phyloP scores from a whole-genome alignment of 2,329 filamentous ascomycete genomes.

The Tolypocladium sp. region DNA sequence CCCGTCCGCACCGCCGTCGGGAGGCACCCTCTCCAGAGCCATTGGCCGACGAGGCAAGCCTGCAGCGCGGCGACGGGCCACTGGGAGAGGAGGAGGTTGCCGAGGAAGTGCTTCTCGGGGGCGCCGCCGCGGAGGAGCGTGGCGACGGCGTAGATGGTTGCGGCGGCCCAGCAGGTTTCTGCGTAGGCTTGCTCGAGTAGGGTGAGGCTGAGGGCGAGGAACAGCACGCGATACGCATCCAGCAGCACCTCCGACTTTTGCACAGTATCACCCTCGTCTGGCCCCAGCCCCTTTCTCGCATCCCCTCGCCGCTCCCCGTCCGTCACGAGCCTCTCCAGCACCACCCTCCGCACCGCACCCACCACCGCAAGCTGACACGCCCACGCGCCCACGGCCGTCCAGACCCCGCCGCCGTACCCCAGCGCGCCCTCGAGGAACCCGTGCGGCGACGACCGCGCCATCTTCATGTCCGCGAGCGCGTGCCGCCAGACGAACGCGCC shows the following conservation, averaged over 20 bases:
- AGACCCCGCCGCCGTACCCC: background rate
- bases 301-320: background rate
- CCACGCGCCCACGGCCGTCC: slow-evolving; percentile 6
- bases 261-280: too few relatives aligned
- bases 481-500: slow-evolving; percentile 18
- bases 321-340: background rate
- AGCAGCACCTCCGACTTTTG: background rate
- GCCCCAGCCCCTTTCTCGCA: background rate
- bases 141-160: slow-evolving; percentile 16
- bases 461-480: slow-evolving; percentile 24
- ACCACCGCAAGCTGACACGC: background rate
- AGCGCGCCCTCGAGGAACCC: slow-evolving; percentile 21
- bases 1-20: background rate
- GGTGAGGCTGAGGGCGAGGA: slow-evolving; percentile 16
- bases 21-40: background rate
- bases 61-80: slow-evolving; percentile 4
- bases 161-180: slow-evolving; percentile 14
- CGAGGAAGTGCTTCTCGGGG: slow-evolving; percentile 4
- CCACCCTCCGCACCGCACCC: background rate
- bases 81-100: slow-evolving; percentile 4
- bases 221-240: slow-evolving; percentile 5
- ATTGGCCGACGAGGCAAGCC: slow-evolving; percentile 12
- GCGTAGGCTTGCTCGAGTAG: slow-evolving; percentile 19
- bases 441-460: slow-evolving; percentile 24
- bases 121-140: slow-evolving; percentile 8